Evolutionary conservation across 164 flowering plant genomes (phyloP).

Genomic region (Amborella trichopoda): DNA sequence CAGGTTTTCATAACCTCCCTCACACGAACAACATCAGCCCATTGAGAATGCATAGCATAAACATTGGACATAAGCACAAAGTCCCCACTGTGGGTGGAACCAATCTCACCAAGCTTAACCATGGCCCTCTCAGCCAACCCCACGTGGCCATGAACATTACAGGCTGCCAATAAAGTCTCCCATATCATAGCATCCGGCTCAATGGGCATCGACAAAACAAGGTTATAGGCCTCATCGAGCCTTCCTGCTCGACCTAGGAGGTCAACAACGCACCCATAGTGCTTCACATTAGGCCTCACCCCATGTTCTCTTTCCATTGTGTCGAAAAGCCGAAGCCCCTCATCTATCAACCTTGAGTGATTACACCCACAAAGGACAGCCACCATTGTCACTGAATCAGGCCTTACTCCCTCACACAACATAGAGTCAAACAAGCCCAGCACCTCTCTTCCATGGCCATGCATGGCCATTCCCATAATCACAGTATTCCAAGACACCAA

Average conservation of each 20-base stretch:
- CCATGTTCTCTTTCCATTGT: conserved; percentile 31
- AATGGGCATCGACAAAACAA: conserved; percentile 46
- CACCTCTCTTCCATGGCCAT: conserved; percentile 48
- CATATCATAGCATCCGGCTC: conserved; percentile 67
- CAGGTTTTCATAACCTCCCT: conserved; percentile 63
- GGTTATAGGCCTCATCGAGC: conserved; percentile 47
- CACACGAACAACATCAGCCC: conserved; percentile 73
- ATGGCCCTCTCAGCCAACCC: conserved; percentile 71
- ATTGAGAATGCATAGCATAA: conserved; percentile 59
- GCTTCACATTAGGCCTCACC: conserved; percentile 51
- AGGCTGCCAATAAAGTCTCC: conserved; percentile 77
- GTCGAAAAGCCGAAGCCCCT: conserved; percentile 47
- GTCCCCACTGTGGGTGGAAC: conserved; percentile 58
- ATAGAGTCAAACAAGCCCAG: conserved; percentile 47
- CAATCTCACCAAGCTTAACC: conserved; percentile 54
- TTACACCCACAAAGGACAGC: conserved; percentile 70
- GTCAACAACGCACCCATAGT: conserved; percentile 74
- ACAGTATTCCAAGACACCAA: conserved; percentile 78
- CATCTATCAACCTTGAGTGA: conserved; percentile 72
- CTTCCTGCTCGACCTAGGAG: conserved; percentile 72
- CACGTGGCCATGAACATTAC: conserved; percentile 57
- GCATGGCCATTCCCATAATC: conserved; percentile 71
- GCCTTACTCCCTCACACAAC: conserved; percentile 19
- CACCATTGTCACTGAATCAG: conserved; percentile 57
- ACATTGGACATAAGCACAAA: conserved; percentile 73